Evolutionary conservation across 257 asterid species (phyloP), one percentile per base, ranked within the genome.

Genomic region (Dorcoceras hygrometricum): DNA sequence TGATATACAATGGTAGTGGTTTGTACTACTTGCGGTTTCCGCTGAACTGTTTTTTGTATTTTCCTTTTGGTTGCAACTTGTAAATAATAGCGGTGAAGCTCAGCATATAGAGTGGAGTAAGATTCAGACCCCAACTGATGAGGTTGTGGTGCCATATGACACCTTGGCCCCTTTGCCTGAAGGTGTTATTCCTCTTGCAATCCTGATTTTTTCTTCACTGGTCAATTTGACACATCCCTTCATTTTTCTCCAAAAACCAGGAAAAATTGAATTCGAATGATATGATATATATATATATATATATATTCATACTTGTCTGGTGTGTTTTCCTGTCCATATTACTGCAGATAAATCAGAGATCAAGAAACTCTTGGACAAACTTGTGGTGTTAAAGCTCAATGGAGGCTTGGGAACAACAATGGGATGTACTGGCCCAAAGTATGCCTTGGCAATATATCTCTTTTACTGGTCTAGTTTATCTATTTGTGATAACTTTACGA

Each of bases 361-460:
- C 63, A 88, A 79, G 81, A 81, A 80, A 59, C 96, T 94, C 66
- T 76, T 94, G 75, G 91, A 91, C 81, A 94, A 94, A 80, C 96
- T 94, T 65, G 99, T 83, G 67, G 99, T 94, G 55, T 68, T 94
- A 63, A 94, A 94, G 86, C 99, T 94, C 74, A 94, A 94, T 72
- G 99, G 99, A 79, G 99, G 99, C 39, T 83, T 94, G 85, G 99
- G 99, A 73, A 94, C 99, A 59, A 94, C 99, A 16, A 94, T 94
- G 99, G 99, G 99, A 6, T 94, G 99, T 76, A 94, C 96, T 18
- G 99, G 99, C 57, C 99, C 99, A 56, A 91, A 94, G 99, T 94
- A 89, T 58, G 89, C 31, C 54, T 31, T 62, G 71, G 16, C 66
- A 11, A 8, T 50, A 26, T n/a, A 28, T 50, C 29, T 39, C 54